Evolutionary conservation across 2,329 filamentous ascomycete species (phyloP).

Genomic region (Fusarium brevicatenulatum): DNA sequence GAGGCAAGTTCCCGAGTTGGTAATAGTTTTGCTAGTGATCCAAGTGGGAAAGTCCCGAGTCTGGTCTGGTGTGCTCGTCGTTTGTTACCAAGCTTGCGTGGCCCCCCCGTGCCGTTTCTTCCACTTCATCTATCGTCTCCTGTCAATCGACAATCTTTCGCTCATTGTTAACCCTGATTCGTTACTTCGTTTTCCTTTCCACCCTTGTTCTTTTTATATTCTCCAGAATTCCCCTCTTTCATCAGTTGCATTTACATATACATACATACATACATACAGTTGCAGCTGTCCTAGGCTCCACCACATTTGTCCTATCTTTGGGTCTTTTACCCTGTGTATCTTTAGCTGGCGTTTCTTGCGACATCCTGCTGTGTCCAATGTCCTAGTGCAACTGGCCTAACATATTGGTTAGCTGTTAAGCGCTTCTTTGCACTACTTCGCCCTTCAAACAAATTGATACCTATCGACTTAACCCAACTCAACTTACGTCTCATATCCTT

Average conservation of each 20-base stretch:
- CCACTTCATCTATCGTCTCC: slow-evolving; percentile 30
- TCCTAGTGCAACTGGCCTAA: slow-evolving; percentile 14
- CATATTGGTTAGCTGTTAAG: slow-evolving; percentile 5
- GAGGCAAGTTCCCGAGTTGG: slow-evolving; percentile 11
- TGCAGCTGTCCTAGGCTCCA: slow-evolving; percentile 37
- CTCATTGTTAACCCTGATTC: slow-evolving; percentile 28
- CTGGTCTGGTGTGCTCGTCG: slow-evolving; percentile 3
- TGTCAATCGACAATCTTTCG: slow-evolving; percentile 27
- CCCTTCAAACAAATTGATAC: neutral
- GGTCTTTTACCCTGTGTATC: slow-evolving; percentile 33
- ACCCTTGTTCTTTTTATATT: slow-evolving; percentile 32
- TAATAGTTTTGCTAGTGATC: slow-evolving; percentile 15
- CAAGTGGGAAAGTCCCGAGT: slow-evolving; percentile 35
- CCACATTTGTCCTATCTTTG: slow-evolving; percentile 25
- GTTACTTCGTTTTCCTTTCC: slow-evolving; percentile 7
- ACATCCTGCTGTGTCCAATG: slow-evolving; percentile 33
- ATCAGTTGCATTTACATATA: neutral
- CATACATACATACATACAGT: neutral
- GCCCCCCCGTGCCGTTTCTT: slow-evolving; percentile 38
- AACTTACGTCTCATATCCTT: neutral
- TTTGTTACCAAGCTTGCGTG: slow-evolving; percentile 35
- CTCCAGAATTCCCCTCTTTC: slow-evolving; percentile 24
- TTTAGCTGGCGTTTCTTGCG: slow-evolving; percentile 33
- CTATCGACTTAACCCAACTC: neutral
- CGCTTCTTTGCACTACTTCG: slow-evolving; percentile 14